These are phyloP conservation scores for Penstemon barbatus DNA, from an alignment of 257 asterid genomes.

Conservation along the genomic window DNA sequence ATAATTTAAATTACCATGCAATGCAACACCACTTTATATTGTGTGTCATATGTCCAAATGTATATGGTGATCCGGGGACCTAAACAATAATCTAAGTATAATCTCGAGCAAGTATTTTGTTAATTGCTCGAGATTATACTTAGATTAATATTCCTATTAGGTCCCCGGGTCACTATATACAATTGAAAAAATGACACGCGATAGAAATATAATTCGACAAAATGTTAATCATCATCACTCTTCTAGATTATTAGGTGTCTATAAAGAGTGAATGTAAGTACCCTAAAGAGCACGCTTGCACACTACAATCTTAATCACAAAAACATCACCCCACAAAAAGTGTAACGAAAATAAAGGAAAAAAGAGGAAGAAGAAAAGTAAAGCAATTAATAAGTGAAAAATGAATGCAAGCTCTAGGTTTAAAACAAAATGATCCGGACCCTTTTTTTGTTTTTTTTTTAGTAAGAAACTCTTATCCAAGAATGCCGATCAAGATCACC, in stretches of 20 bases:
- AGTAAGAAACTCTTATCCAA: neutral
- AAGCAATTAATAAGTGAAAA: neutral
- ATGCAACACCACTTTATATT: neutral
- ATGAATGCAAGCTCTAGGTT: neutral
- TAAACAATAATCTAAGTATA: neutral
- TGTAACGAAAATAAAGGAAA: neutral
- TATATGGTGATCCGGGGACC: too few species aligned
- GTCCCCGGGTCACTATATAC: too few species aligned
- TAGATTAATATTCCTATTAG: too few species aligned
- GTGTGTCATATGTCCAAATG: too few species aligned
- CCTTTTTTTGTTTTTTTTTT: neutral
- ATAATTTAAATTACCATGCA: slow-evolving; percentile 1
- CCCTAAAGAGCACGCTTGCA: too few species aligned
- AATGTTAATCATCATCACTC: slow-evolving; percentile 3
- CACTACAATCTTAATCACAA: too few species aligned
- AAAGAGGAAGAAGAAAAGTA: neutral
- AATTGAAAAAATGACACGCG: too few species aligned
- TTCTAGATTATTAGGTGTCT: neutral
- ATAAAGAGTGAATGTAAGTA: neutral
- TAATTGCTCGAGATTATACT: neutral
- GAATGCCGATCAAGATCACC: too few species aligned
- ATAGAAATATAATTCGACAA: neutral
- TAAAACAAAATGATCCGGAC: too few species aligned
- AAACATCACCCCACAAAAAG: neutral
- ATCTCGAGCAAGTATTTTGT: neutral